Percentiles rank a stretch among this genome's conserved stretches.
Conservation (phyloP, 768 basidiomycete genomes). For the Boletus huronensis region DNA sequence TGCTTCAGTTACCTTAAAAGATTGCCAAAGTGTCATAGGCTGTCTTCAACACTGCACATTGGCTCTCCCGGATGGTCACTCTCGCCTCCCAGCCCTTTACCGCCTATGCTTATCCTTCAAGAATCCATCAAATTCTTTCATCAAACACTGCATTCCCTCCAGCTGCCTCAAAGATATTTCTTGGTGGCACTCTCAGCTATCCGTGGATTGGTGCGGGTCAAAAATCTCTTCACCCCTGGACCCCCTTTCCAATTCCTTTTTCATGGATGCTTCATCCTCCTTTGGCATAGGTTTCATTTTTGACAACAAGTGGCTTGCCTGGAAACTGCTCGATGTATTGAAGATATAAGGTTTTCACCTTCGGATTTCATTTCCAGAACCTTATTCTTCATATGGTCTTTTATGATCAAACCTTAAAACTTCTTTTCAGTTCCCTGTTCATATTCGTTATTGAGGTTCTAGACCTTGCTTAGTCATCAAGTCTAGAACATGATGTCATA, state of each 20-base stretch:
- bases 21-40: neutral
- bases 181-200: neutral
- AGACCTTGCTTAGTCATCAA: too few relatives aligned
- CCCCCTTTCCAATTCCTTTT: neutral
- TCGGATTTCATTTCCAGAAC: too few relatives aligned
- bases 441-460: too few relatives aligned
- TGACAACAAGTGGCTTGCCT: too few relatives aligned
- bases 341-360: too few relatives aligned
- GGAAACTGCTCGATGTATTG: too few relatives aligned
- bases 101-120: neutral
- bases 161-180: accelerated
- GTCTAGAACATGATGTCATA: too few relatives aligned
- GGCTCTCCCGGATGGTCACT: neutral
- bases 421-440: too few relatives aligned
- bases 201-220: too few relatives aligned
- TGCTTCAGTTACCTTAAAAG: accelerated
- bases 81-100: neutral
- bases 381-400: too few relatives aligned
- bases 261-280: neutral
- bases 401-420: too few relatives aligned
- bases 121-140: neutral
- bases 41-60: neutral
- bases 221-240: accelerated
- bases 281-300: slow-evolving; percentile 31
- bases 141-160: neutral